phyloP scores from a whole-genome alignment of 148 eudicot species.

The Chenopodium quinoa region DNA sequence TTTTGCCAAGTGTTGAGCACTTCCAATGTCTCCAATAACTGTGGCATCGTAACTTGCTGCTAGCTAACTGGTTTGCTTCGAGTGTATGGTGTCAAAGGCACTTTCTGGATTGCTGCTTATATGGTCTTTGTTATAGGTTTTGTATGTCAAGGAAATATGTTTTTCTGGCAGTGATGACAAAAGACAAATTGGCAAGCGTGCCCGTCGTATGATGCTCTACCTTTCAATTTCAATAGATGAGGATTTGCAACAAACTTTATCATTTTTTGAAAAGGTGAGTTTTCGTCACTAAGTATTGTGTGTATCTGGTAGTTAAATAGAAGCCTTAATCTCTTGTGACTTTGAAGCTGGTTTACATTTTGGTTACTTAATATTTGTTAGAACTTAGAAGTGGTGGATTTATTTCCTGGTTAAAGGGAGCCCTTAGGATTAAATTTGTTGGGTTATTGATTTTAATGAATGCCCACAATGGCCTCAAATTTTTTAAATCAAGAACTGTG shows the following conservation, averaged over 20 bases:
- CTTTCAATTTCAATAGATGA: constrained; percentile 74
- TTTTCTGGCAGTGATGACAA: constrained; percentile 56
- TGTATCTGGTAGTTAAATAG: too few species aligned
- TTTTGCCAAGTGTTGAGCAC: not conserved
- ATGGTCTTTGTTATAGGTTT: constrained; percentile 49
- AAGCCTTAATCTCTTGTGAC: not conserved
- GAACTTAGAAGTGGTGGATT: too few species aligned
- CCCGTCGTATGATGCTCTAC: constrained; percentile 76
- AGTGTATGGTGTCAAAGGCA: not conserved
- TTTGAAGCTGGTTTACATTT: not conserved
- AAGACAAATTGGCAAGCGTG: constrained; percentile 44
- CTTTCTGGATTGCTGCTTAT: constrained; percentile 28
- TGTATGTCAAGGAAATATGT: constrained; percentile 72
- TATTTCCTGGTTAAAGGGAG: not conserved
- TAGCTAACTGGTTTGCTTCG: too few species aligned
- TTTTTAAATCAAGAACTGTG: too few species aligned
- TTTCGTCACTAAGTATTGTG: not conserved
- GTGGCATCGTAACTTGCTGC: not conserved
- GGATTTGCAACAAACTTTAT: constrained; percentile 73
- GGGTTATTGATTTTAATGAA: too few species aligned
- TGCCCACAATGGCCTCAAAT: too few species aligned
- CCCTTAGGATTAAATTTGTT: not conserved
- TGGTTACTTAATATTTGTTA: not conserved
- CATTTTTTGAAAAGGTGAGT: constrained; percentile 80
- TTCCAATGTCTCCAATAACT: not conserved